A percentile compares a stretch with the other conserved stretches of the same genome.
Conservation (phyloP, 2,329 filamentous ascomycete genomes). For the Talaromyces marneffei region DNA sequence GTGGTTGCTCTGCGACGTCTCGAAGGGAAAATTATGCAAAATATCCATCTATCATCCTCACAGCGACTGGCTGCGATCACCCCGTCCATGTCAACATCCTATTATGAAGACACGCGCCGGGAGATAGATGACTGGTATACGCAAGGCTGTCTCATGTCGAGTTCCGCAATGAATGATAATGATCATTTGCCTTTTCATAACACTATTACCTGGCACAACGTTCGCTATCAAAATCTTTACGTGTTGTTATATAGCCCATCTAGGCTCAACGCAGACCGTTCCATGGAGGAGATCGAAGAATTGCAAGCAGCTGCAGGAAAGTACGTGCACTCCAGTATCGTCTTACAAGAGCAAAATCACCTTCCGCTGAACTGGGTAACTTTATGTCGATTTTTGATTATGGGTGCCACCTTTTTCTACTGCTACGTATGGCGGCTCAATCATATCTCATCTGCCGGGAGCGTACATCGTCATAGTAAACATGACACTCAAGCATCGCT, state of each 20-base stretch:
- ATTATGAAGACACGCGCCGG: constrained; percentile 26
- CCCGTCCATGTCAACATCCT: constrained; percentile 19
- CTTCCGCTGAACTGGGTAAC: constrained; percentile 43
- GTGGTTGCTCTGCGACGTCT: constrained; percentile 43
- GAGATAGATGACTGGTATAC: constrained; percentile 47
- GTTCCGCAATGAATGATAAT: constrained; percentile 28
- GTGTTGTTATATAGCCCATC: constrained; percentile 42
- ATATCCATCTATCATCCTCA: constrained; percentile 14
- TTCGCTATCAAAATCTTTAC: constrained; percentile 43
- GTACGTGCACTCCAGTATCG: constrained; percentile 40
- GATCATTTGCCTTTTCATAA: constrained; percentile 45
- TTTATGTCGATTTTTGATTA: constrained; percentile 28
- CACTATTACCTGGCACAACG: constrained; percentile 42
- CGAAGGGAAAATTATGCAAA: constrained; percentile 26
- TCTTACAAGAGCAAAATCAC: constrained; percentile 40
- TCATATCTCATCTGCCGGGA: neutral
- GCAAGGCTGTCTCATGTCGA: constrained; percentile 42
- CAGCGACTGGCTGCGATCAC: constrained; percentile 20
- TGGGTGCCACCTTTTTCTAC: constrained; percentile 14
- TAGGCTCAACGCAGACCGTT: constrained; percentile 35
- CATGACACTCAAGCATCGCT: neutral
- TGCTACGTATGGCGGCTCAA: constrained; percentile 8
- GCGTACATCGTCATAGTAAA: neutral
- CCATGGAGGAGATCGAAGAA: neutral
- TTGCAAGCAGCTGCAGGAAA: constrained; percentile 27